Evolutionary conservation across 345 rosid genomes (phyloP), one percentile per base, ranked within the genome.

Genomic region (Salix udensis): DNA sequence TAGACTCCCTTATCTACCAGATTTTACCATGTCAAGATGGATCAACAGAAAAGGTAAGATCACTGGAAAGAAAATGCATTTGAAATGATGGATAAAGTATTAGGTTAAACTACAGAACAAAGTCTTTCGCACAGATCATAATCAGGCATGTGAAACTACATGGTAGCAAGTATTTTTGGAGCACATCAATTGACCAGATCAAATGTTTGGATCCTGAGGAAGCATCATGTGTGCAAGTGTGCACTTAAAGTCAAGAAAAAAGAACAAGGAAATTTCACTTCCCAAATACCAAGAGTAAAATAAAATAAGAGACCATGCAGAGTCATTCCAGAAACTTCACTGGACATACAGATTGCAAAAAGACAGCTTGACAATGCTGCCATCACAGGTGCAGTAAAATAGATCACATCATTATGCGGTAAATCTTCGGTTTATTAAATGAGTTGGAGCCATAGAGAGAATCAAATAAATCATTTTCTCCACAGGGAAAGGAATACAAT

Each of bases 1-100:
- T 80, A 78, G 98, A 97, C 86, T 94, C 98, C 83, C 89, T 87
- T 72, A 86, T 88, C 98, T 94, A 88, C 74, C 74, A 86, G 74
- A 82, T 68, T 65, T 78, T 74, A 53, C 16, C 64, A 76, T 37
- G 31, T 26, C 55, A 28, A 65, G 67, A 13, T 42, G 39, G 76
- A 77, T 31, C 30, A 68, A 30, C 26, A 70, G 53, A n/a, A 68
- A 82, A 65, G 37, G 34, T 36, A 21, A 52, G 70, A 71, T 53
- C 13, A 34, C 19, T 7, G 23, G 24, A 55, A 67, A 61, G n/a
- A 68, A 58, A 26, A 24, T 48, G 31, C 12, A 19, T 18, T 46
- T 8, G 28, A 58, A 46, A 4, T 16, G 26, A 26, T 10, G 36
- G n/a, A 46, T 44, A 34, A 28, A 70, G 70, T 40, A 31, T 12